Evolutionary conservation across 2,329 filamentous ascomycete species (phyloP), one percentile per base, ranked within the genome.

Genomic region (Cercospora sp.): DNA sequence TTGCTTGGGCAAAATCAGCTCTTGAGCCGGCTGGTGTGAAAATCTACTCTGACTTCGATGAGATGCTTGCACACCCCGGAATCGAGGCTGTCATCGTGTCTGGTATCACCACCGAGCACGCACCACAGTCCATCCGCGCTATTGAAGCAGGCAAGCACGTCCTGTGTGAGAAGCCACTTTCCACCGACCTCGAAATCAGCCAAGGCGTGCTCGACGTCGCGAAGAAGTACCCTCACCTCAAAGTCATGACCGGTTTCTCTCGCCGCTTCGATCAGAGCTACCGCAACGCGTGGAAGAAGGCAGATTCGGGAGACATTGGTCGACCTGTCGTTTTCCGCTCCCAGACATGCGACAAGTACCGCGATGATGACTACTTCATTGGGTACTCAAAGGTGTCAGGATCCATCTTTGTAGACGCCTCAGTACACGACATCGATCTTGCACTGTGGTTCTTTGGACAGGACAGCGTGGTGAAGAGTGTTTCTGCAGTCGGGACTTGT

Each of bases 1-100:
- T 73, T 18, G 61, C 68, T 55, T 87, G 85, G 85, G 85, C 84
- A 5, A 40, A 40, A 40, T 40, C 37, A 40, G 37, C 37, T n/a
- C 37, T 40, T 6, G 16, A 40, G 37, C 37, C 37, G n/a, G 37
- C 37, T 5, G 37, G 37, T 16, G 37, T 40, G 6, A 40, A 40
- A 3, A 40, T 40, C 3, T 40, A 40, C 37, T 40, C 37, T 6
- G 37, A 40, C 37, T 40, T 40, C 37, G 37, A 40, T 40, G 37
- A 40, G 16, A 40, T 40, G 37, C 37, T 40, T 8, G 37, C 37
- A 40, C 37, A 40, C 5, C 37, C 37, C 6, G 37, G 16, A 40
- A 40, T 40, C 37, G 37, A 40, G 37, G 37, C 37, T 40, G 37
- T 40, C 16, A 40, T 40, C 37, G 37, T 40, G 8, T 40, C 37